Conservation (phyloP, 2,329 filamentous ascomycete species). For the Tympanopsis confertula region DNA sequence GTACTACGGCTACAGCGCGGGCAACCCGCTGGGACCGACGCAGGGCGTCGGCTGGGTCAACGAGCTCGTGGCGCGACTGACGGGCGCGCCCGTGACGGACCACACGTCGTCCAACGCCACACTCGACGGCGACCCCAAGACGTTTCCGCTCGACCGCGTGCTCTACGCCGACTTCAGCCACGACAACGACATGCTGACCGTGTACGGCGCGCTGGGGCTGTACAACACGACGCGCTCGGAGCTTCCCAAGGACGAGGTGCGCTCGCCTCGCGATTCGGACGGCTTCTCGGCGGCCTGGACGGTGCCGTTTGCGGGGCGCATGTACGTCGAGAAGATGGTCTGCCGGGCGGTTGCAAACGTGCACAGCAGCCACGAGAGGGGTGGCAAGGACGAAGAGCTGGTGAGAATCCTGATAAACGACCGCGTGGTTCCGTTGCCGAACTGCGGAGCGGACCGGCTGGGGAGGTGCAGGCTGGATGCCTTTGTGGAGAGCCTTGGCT, state of each 20-base stretch:
- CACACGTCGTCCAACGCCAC: conserved; percentile 68
- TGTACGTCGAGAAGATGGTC: conserved; percentile 79
- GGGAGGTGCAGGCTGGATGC: conserved; percentile 59
- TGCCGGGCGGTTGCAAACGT: conserved; percentile 37
- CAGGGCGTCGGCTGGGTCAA: conserved; percentile 83
- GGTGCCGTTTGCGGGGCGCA: conserved; percentile 69
- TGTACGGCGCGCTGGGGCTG: conserved; percentile 67
- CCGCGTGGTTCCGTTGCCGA: conserved; percentile 60
- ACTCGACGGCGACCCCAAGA: conserved; percentile 51
- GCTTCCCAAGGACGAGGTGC: conserved; percentile 36
- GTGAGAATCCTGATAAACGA: conserved; percentile 79
- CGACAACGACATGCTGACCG: conserved; percentile 73
- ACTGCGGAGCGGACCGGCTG: conserved; percentile 56
- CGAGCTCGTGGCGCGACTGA: conserved; percentile 75
- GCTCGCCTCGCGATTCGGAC: conserved; percentile 37
- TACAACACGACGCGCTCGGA: conserved; percentile 52
- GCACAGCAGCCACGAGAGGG: too few relatives aligned
- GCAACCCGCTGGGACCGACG: conserved; percentile 68
- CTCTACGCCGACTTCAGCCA: conserved; percentile 88
- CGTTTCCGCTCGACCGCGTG: conserved; percentile 59
- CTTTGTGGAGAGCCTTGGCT: conserved; percentile 66
- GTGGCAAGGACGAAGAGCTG: conserved; percentile 44
- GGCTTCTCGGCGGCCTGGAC: conserved; percentile 70
- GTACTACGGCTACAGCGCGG: conserved; percentile 70
- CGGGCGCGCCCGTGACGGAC: conserved; percentile 55